These are phyloP conservation scores for Beverwykella pulmonaria DNA, from an alignment of 495 filamentous ascomycete species.

Conservation along the genomic window DNA sequence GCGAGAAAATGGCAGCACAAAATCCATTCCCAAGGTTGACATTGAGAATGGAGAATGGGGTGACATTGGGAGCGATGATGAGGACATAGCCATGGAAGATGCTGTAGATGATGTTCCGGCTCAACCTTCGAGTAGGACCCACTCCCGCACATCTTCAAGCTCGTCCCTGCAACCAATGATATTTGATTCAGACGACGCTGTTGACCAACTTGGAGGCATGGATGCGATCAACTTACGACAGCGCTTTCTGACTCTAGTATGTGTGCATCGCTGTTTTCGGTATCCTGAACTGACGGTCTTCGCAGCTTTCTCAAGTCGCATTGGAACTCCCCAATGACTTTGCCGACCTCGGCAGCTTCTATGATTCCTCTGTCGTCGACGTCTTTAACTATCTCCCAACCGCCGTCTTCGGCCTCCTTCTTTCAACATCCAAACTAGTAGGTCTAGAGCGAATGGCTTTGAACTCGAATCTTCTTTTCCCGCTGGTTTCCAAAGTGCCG, in stretches of 20 bases:
- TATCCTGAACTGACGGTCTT: constrained; percentile 48
- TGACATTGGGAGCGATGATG: constrained; percentile 61
- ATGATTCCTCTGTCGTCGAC: constrained; percentile 63
- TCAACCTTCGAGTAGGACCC: constrained; percentile 4
- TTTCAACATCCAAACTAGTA: constrained; percentile 52
- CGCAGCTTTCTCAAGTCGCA: constrained; percentile 54
- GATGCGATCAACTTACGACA: constrained; percentile 49
- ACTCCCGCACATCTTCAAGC: background rate
- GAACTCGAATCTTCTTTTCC: constrained; percentile 63
- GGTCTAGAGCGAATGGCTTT: constrained; percentile 63
- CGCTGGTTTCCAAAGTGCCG: constrained; percentile 64
- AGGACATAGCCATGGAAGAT: constrained; percentile 50
- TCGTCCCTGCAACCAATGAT: background rate
- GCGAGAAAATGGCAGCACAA: constrained; percentile 39
- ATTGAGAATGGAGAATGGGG: constrained; percentile 62
- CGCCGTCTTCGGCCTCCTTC: constrained; percentile 70
- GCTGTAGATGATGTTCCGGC: constrained; percentile 48
- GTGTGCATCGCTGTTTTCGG: constrained; percentile 58
- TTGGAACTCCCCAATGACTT: constrained; percentile 30
- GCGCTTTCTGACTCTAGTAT: constrained; percentile 47
- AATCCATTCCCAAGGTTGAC: constrained; percentile 53
- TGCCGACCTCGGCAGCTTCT: constrained; percentile 60
- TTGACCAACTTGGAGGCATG: constrained; percentile 46
- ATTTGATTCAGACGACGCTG: background rate
- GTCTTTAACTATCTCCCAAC: constrained; percentile 68